A percentile compares a stretch with the other conserved stretches of the same genome.
phyloP scores from a whole-genome alignment of 148 eudicot species.

The Rheum nobile region DNA sequence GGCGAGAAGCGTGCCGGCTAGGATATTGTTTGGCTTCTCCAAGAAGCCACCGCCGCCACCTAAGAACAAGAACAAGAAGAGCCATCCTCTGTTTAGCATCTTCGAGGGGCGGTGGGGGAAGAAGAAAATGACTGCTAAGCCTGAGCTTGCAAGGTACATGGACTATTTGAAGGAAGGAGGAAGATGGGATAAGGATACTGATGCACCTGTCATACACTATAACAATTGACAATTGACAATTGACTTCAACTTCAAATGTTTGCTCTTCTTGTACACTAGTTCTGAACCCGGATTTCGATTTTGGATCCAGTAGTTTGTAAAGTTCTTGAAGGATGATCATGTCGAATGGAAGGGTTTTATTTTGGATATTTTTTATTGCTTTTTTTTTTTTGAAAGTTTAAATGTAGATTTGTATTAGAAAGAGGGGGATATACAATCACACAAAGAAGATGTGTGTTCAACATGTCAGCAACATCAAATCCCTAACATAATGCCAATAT shows the following conservation, averaged over 20 bases:
- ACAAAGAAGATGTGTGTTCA: too few species aligned
- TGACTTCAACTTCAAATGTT: background rate
- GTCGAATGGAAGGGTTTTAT: background rate
- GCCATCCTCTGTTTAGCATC: slow-evolving; percentile 20
- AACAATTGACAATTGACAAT: background rate
- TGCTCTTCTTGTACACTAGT: background rate
- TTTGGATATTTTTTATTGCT: background rate
- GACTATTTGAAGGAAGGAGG: slow-evolving; percentile 26
- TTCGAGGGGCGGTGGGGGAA: slow-evolving; percentile 13
- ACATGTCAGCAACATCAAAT: too few species aligned
- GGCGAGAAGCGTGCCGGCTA: slow-evolving; percentile 14
- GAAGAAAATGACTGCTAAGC: slow-evolving; percentile 19
- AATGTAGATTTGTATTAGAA: too few species aligned
- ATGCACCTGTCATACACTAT: background rate
- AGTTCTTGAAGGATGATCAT: background rate
- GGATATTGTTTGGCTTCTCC: slow-evolving; percentile 8
- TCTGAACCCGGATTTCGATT: background rate
- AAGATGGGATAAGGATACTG: slow-evolving; percentile 6
- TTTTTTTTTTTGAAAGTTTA: too few species aligned
- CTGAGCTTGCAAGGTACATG: slow-evolving; percentile 21
- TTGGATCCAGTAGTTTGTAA: background rate
- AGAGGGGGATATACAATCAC: too few species aligned
- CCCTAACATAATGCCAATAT: too few species aligned
- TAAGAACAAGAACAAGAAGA: slow-evolving; percentile 15
- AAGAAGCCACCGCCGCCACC: background rate